A percentile compares a stretch with the other conserved stretches of the same genome.
Evolutionary conservation across 2,329 filamentous ascomycete genomes (phyloP).

Genomic region (Xylariaceae sp.): DNA sequence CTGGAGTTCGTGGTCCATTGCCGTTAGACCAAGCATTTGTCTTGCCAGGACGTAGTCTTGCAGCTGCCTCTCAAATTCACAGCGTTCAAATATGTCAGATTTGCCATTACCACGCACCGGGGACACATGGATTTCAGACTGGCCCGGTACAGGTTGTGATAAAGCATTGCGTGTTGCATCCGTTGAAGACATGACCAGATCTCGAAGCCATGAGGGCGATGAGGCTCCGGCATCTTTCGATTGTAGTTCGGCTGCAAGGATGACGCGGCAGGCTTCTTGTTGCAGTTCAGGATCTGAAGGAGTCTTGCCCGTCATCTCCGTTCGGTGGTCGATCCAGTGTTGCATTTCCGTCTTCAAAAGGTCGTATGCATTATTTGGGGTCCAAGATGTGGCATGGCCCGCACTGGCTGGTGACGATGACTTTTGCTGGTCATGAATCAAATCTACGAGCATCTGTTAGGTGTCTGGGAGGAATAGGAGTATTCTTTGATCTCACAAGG

Average conservation of each 20-base stretch:
- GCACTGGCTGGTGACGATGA: slow-evolving; percentile 51
- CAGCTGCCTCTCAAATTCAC: slow-evolving; percentile 51
- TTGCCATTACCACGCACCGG: slow-evolving; percentile 54
- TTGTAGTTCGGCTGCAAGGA: slow-evolving; percentile 49
- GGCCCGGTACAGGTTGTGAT: neutral
- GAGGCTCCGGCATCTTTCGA: slow-evolving; percentile 37
- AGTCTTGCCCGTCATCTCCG: slow-evolving; percentile 34
- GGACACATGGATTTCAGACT: slow-evolving; percentile 24
- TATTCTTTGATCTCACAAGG: slow-evolving; percentile 49
- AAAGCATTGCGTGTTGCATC: slow-evolving; percentile 26
- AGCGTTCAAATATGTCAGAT: slow-evolving; percentile 52
- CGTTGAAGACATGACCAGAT: slow-evolving; percentile 50
- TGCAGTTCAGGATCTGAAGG: slow-evolving; percentile 51
- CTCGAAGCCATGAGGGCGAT: slow-evolving; percentile 50
- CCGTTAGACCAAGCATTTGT: slow-evolving; percentile 51
- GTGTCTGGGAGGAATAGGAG: slow-evolving; percentile 27
- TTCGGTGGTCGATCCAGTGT: slow-evolving; percentile 44
- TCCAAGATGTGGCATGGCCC: slow-evolving; percentile 37
- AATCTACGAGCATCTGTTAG: slow-evolving; percentile 45
- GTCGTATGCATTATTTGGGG: slow-evolving; percentile 56
- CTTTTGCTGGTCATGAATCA: slow-evolving; percentile 60
- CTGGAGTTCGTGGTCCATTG: slow-evolving; percentile 57
- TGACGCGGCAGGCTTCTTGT: slow-evolving; percentile 54
- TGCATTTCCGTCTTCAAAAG: slow-evolving; percentile 55
- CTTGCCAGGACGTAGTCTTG: slow-evolving; percentile 49